Percentiles rank a stretch among this genome's conserved stretches.
phyloP scores from a whole-genome alignment of 129 eudicot species.

The Dittrichia graveolens region DNA sequence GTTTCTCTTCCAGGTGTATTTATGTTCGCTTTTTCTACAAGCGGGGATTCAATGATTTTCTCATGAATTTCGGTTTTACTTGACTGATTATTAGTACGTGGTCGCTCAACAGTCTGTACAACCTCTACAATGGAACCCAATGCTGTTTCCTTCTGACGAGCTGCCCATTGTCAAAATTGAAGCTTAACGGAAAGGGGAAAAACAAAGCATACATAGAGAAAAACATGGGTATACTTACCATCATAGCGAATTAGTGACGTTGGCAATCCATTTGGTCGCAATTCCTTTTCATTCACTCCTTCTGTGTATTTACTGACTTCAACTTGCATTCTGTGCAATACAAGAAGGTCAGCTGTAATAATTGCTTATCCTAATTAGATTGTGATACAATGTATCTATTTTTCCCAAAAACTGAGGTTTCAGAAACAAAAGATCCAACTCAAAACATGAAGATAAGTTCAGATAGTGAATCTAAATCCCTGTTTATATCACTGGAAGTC shows the following conservation, averaged over 20 bases:
- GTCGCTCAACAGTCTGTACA: slow-evolving; percentile 89
- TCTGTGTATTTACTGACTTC: slow-evolving; percentile 98
- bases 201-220: not conserved
- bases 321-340: slow-evolving; percentile 90
- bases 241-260: slow-evolving; percentile 92
- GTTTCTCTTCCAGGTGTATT: slow-evolving; percentile 66
- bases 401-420: no score
- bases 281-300: slow-evolving; percentile 75
- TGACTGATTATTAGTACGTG: slow-evolving; percentile 53
- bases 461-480: no score
- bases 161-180: slow-evolving; percentile 39
- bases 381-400: not conserved
- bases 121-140: slow-evolving; percentile 83
- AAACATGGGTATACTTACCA: slow-evolving; percentile 43
- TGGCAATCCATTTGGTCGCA: slow-evolving; percentile 96
- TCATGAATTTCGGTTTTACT: slow-evolving; percentile 46
- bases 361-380: not conserved
- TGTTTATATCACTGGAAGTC: no score
- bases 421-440: no score
- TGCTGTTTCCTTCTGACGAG: slow-evolving; percentile 98
- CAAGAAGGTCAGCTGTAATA: not conserved
- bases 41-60: slow-evolving; percentile 46
- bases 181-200: not conserved
- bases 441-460: no score
- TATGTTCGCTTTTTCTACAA: slow-evolving; percentile 42